Conservation (phyloP, 2,329 filamentous ascomycete species). For the Aspergillus cejpii region DNA sequence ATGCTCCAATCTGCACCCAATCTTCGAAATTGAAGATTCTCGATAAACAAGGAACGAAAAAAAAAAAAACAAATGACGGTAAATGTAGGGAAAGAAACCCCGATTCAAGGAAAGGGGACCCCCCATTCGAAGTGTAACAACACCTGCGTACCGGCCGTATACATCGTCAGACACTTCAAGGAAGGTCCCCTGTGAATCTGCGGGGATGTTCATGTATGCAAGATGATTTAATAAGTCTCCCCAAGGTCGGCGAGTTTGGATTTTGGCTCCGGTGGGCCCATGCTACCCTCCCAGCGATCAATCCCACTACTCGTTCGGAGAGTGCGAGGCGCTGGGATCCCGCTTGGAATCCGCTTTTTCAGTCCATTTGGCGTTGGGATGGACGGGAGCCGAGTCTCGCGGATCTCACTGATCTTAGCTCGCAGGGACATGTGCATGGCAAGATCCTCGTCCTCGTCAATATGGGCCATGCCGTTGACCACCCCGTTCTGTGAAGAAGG, state of each 20-base stretch:
- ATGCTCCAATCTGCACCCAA: constrained; percentile 9
- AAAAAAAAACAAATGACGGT: constrained; percentile 3
- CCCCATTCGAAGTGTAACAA: constrained; percentile 7
- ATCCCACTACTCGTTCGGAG: constrained; percentile 37
- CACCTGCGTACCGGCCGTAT: constrained; percentile 16
- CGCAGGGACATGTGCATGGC: constrained; percentile 39
- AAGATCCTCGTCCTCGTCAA: constrained; percentile 46
- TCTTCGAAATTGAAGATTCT: constrained; percentile 3
- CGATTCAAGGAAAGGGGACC: constrained; percentile 11
- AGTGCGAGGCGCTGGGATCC: constrained; percentile 37
- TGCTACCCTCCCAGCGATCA: constrained; percentile 36
- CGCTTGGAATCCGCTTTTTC: constrained; percentile 49
- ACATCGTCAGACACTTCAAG: constrained; percentile 15
- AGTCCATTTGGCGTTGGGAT: constrained; percentile 46
- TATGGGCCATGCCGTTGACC: constrained; percentile 50
- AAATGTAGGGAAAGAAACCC: constrained; percentile 8
- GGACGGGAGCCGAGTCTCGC: constrained; percentile 36
- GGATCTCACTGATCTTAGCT: constrained; percentile 22
- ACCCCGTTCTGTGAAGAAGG: constrained; percentile 51
- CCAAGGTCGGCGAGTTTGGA: constrained; percentile 50
- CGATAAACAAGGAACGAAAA: constrained; percentile 4
- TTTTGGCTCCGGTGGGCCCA: constrained; percentile 44
- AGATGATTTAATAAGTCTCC: constrained; percentile 48
- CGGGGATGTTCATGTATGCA: not conserved
- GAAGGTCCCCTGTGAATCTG: not conserved